Base-by-base conservation (phyloP, 305 asterid genomes). In the Solanum hybrid region DNA sequence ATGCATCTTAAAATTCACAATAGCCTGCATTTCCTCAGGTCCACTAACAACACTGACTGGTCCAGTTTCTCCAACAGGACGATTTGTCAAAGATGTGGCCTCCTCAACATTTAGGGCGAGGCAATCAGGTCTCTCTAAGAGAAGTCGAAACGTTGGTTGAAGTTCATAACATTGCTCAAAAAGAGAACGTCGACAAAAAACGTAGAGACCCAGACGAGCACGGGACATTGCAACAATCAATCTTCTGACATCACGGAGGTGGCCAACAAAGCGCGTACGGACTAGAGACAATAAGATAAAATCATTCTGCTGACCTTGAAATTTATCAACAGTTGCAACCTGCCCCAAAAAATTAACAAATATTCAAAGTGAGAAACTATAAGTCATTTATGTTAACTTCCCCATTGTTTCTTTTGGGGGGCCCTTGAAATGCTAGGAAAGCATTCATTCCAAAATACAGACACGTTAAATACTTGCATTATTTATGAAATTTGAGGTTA, bases 171-270 rank as follows among this genome's bases (percentile, higher is more conserved):
- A 97, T 90, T 97, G 99, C 88, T 96, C 99, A 90, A 97, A 97
- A 88, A 97, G 95, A 87, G 98, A 96, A 82, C 99, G 98, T 87
- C 98, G 94, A 86, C 99, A 94, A 90, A 97, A 96, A 42, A 97
- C 96, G 92, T 94, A 97, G 27, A 97, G 97, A 90, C 99, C 99
- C 92, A 97, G 90, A 81, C 99, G 96, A 90, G 99, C 99, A 91
- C 99, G 99, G 86, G 99, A 97, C 99, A 97, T 97, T 89, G 99
- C 99, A 5, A 97, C 99, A 38, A 97, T 95, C 94, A 97, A 93
- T 93, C 99, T 94, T 95, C 99, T 95, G 73, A 96, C 99, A 91
- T 97, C 99, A 91, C 99, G 98, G 90, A 97, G 96, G 92, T 96
- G 99, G 64, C 99, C 99, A 91, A 97, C 99, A 93, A 96, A 96